phyloP scores from a whole-genome alignment of 2,329 filamentous ascomycete species.

The Cryoendolithus antarcticus region DNA sequence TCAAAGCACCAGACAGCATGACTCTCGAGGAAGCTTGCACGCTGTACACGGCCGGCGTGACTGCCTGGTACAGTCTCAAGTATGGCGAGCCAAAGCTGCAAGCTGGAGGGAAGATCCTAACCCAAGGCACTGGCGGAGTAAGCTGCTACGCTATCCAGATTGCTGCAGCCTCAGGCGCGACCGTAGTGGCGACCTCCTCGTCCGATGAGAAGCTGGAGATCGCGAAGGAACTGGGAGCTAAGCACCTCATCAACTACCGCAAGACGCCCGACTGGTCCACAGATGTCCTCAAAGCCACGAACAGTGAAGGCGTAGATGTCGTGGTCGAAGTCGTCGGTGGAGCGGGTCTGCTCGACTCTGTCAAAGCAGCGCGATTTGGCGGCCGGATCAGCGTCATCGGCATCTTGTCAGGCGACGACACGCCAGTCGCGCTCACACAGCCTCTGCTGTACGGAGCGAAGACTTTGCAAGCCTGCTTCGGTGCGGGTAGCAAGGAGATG shows the following conservation, averaged over 20 bases:
- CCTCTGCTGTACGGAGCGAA: slow-evolving; percentile 11
- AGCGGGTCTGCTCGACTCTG: slow-evolving; percentile 28
- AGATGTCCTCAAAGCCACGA: slow-evolving; percentile 36
- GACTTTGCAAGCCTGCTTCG: slow-evolving; percentile 11
- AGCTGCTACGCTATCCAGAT: slow-evolving; percentile 21
- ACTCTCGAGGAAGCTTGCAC: slow-evolving; percentile 46
- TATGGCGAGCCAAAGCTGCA: slow-evolving; percentile 42
- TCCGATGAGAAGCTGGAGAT: slow-evolving; percentile 41
- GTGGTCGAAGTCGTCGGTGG: slow-evolving; percentile 38
- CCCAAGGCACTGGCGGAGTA: slow-evolving; percentile 32
- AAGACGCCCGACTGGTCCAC: slow-evolving; percentile 44
- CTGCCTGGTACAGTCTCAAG: slow-evolving; percentile 36
- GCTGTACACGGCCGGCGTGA: slow-evolving; percentile 48
- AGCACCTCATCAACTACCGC: slow-evolving; percentile 49
- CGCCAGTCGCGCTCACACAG: slow-evolving; percentile 9
- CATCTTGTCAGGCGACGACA: slow-evolving; percentile 6
- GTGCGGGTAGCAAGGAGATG: slow-evolving; percentile 30
- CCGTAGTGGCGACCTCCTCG: slow-evolving; percentile 46
- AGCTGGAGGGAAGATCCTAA: slow-evolving; percentile 16
- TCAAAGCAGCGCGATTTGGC: slow-evolving; percentile 26
- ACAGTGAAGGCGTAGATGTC: slow-evolving; percentile 29
- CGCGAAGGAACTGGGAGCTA: slow-evolving; percentile 43
- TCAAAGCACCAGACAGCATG: slow-evolving; percentile 43
- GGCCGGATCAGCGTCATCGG: slow-evolving; percentile 26
- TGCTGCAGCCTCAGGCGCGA: slow-evolving; percentile 21